phyloP scores from a whole-genome alignment of 306 rosid species.

The Vigna hirtella region DNA sequence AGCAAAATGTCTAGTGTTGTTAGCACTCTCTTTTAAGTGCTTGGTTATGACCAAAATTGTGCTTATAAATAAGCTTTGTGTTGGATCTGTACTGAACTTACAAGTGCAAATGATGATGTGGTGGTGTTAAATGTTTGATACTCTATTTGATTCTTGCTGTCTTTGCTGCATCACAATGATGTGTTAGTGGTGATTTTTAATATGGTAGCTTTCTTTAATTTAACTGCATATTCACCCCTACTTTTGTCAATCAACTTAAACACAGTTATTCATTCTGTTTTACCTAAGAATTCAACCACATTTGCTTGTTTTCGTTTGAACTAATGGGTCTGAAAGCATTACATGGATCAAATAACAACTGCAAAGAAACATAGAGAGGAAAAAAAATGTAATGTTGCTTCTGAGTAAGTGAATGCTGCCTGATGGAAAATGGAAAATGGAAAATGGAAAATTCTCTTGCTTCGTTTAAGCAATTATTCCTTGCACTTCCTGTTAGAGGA shows the following conservation, averaged over 20 bases:
- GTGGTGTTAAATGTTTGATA: conserved; percentile 24
- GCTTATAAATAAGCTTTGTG: conserved; percentile 38
- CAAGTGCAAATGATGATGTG: neutral
- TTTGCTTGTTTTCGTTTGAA: neutral
- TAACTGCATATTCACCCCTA: neutral
- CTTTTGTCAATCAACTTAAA: neutral
- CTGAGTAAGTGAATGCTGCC: no score
- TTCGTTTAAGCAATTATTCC: no score
- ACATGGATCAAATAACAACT: neutral
- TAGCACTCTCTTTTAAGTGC: conserved; percentile 26
- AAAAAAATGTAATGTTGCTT: no score
- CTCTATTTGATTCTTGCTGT: neutral
- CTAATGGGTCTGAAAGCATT: neutral
- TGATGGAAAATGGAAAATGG: no score
- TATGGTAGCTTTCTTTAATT: neutral
- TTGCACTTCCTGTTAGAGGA: no score
- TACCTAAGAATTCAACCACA: neutral
- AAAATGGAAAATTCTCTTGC: no score
- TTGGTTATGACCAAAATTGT: conserved; percentile 29
- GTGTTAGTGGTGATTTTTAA: neutral
- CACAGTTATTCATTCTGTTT: neutral
- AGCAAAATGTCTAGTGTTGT: neutral
- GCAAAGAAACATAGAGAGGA: neutral
- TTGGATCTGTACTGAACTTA: conserved; percentile 35
- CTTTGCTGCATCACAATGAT: neutral